Base-by-base conservation (phyloP, 2,329 filamentous ascomycete genomes). In the Huntiella decipiens region DNA sequence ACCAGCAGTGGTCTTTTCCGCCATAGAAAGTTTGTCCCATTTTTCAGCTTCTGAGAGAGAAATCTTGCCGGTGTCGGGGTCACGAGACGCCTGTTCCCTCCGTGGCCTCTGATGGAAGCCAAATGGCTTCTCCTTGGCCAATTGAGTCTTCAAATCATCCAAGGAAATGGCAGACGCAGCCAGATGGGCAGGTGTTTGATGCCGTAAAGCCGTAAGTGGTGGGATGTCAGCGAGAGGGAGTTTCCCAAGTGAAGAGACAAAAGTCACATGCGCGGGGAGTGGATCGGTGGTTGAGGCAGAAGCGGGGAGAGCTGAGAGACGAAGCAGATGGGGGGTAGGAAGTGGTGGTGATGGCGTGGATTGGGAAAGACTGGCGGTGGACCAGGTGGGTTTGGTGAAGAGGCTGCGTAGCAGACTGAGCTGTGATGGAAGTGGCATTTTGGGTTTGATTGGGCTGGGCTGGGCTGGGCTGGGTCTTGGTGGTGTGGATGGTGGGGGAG, bases 271-370 rank as follows among this genome's bases (percentile, higher is more conserved):
- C 31, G 81, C 76, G 44, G 78, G 71, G 2, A 98, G 70, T 16
- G 70, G 58, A 3, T 93, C 70, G 74, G 94, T 84, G 19, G 67
- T 62, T 2, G 67, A 67, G 13, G 67, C 62, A 0, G 88, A 86
- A 1, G 70, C 70, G 0, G 88, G 86, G 0, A 98, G 77, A 11
- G 88, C 87, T 3, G 87, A 93, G 35, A 96, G 77, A 13, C 83
- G 82, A 33, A 95, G 77, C 7, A 96, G 76, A 60, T 95, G 88
- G 54, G 74, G 76, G 0, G 71, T 58, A 0, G 79, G 77, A 51
- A 92, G 70, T 47, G 60, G 60, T 54, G 54, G 13, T 38, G 59
- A 33, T 33, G 52, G 38, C 46, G 59, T 47, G 45, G 59, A 40
- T 44, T 55, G 34, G 13, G 58, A 35, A 4, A 94, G 74, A 6